Evolutionary conservation across 2,329 filamentous ascomycete genomes (phyloP).

Genomic region (Biscogniauxia marginata): DNA sequence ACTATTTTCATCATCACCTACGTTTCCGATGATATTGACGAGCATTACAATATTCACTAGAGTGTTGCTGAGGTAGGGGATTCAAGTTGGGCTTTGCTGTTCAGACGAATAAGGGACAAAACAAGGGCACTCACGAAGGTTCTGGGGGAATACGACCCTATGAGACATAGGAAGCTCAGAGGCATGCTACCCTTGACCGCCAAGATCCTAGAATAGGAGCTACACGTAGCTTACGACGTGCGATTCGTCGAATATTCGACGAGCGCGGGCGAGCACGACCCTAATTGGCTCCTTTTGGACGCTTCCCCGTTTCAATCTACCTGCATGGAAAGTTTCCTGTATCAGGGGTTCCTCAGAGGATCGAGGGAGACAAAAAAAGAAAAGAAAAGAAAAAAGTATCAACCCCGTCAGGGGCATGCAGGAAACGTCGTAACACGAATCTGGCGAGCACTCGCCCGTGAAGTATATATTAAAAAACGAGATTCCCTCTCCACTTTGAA

Average conservation of each 20-base stretch:
- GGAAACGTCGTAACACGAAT: background rate
- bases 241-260: slow-evolving; percentile 11
- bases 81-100: background rate
- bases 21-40: background rate
- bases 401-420: background rate
- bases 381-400: background rate
- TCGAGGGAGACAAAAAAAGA: slow-evolving; percentile 5
- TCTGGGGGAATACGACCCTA: slow-evolving; percentile 11
- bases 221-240: slow-evolving; percentile 5
- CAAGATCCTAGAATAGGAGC: slow-evolving; percentile 21
- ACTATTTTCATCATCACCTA: background rate
- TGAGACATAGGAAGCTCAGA: slow-evolving; percentile 14
- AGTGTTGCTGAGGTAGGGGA: too few relatives aligned
- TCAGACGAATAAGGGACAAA: background rate
- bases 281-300: slow-evolving; percentile 16
- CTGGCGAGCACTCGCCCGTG: background rate
- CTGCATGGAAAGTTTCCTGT: slow-evolving; percentile 3
- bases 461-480: background rate
- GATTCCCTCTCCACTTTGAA: background rate
- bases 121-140: background rate
- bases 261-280: background rate
- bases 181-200: slow-evolving; percentile 15
- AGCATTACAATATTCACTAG: background rate
- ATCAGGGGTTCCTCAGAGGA: slow-evolving; percentile 6
- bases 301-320: slow-evolving; percentile 18